A percentile compares a stretch with the other conserved stretches of the same genome.
phyloP scores from a whole-genome alignment of 2,329 filamentous ascomycete genomes.

The Periconia macrospinosa region DNA sequence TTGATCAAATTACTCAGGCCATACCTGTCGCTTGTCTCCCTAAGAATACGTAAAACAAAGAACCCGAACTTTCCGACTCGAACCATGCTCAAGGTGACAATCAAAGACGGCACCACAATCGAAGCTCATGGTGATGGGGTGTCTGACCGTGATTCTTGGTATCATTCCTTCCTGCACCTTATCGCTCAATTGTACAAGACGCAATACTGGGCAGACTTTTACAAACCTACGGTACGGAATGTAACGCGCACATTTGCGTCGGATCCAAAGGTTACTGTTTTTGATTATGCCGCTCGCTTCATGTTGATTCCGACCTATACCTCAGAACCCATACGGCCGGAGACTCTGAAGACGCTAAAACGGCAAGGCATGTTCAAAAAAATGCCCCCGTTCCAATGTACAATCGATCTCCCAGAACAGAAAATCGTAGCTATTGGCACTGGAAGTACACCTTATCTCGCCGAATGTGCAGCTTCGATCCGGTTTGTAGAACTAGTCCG shows the following conservation, averaged over 20 bases:
- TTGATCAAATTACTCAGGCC: background rate
- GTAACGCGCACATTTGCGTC: background rate
- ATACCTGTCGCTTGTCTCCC: background rate
- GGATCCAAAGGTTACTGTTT: background rate
- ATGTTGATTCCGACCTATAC: background rate
- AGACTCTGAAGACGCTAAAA: background rate
- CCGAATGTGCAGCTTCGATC: background rate
- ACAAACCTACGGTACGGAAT: background rate
- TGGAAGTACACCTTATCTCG: background rate
- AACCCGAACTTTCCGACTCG: background rate
- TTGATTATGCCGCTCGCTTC: constrained; percentile 3
- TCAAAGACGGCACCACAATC: background rate
- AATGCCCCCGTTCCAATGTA: background rate
- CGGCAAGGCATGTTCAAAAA: background rate
- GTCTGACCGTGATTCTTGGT: background rate
- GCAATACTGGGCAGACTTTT: background rate
- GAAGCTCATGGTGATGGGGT: background rate
- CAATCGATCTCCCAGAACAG: constrained; percentile 3
- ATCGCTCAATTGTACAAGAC: background rate
- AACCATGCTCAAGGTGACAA: background rate
- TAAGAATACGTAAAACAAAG: background rate
- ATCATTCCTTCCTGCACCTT: background rate
- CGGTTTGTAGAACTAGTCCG: background rate
- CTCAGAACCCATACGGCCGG: background rate
- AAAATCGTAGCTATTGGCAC: background rate